Evolutionary conservation across 345 rosid species (phyloP), one percentile per base, ranked within the genome.

Genomic region (Eucalyptus pauciflora): DNA sequence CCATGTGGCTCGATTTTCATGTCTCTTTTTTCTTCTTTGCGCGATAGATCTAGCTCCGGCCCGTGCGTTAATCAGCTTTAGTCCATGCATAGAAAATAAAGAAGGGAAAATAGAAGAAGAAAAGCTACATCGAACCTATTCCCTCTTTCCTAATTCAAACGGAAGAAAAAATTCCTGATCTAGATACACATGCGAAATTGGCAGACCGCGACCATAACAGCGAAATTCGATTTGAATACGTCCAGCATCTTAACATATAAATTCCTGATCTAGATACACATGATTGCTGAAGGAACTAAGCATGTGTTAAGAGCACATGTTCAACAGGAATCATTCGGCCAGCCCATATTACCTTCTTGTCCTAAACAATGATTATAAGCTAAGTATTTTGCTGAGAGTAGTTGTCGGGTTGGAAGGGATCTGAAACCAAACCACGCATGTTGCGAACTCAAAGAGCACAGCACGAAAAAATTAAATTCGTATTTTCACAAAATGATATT

Each of bases 401-500:
- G 45, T 83, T 91, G 89, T 90, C 89, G 22, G 83, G 91, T 87
- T 86, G 92, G 91, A 89, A 64, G 86, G 86, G 89, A 67, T 83
- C 67, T 58, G 50, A 46, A n/a, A 33, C 51, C 43, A 17, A 48
- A n/a, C 45, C 15, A 8, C 17, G 52, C 86, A 88, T 37, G 86
- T 88, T 52, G 69, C 50, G 15, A 62, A 62, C 69, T 29, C 69
- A 25, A 1, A 56, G 48, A 25, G 15, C 48, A 41, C 20, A 46
- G 48, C 14, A 76, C 27, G 14, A 76, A 24, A 41, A 41, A 41
- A 20, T 41, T 76, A 20, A 41, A 37, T 76, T 41, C 3, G 2
- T 76, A 37, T 76, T 41, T 41, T 41, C 15, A 41, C 5, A 17
- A 16, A 67, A 64, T 4, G 2, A 22, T 41, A 41, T 20, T 11